Evolutionary conservation across 768 basidiomycete genomes (phyloP).

Genomic region (Hericium rajendrae): DNA sequence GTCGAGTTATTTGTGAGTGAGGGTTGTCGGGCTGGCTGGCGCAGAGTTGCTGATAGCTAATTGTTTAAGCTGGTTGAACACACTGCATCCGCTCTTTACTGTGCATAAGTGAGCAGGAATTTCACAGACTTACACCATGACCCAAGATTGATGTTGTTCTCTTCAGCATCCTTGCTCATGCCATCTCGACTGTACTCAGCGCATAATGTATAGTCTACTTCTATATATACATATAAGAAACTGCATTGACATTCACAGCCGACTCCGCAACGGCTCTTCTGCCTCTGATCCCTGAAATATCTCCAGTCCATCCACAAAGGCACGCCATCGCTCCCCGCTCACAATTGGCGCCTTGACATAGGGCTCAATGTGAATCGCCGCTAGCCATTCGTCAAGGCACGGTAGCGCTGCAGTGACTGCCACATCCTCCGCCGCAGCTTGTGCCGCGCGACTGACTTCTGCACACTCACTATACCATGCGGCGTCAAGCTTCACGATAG

Average conservation of each 20-base stretch:
- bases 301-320: neutral
- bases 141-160: too few species aligned
- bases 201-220: neutral
- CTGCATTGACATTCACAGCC: too few species aligned
- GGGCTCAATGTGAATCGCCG: neutral
- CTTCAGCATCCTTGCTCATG: neutral
- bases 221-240: too few species aligned
- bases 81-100: conserved; percentile 51
- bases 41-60: too few species aligned
- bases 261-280: neutral
- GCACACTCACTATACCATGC: conserved; percentile 1
- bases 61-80: conserved; percentile 45
- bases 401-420: neutral
- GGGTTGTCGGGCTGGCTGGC: neutral
- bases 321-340: neutral
- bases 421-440: neutral
- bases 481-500: conserved; percentile 25
- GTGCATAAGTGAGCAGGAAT: conserved; percentile 38
- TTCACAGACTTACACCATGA: too few species aligned
- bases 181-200: neutral
- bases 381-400: neutral
- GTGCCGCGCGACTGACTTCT: neutral
- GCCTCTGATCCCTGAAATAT: neutral
- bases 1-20: conserved; percentile 53
- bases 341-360: neutral